Conservation (phyloP, 2,329 filamentous ascomycete species). For the Lojkania enalia region DNA sequence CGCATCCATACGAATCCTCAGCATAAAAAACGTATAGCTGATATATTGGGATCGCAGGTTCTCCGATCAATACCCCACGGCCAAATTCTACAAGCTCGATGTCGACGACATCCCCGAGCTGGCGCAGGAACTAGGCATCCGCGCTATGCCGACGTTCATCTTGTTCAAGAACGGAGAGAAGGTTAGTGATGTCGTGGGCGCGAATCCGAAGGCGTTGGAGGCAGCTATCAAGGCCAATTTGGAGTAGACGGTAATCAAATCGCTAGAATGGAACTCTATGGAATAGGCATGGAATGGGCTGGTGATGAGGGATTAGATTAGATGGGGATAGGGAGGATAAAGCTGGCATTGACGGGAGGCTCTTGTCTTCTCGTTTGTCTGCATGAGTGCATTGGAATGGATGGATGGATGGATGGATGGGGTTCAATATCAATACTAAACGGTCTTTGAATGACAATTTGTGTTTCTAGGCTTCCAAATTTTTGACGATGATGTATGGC, state of each 20-base stretch:
- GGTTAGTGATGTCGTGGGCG: slow-evolving; percentile 74
- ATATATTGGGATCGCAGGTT: slow-evolving; percentile 51
- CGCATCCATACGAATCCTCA: neutral
- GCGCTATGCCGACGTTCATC: slow-evolving; percentile 91
- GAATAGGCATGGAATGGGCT: neutral
- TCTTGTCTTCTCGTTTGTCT: no score
- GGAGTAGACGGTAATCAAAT: neutral
- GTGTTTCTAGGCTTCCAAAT: no score
- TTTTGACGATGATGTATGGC: no score
- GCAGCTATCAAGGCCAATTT: slow-evolving; percentile 48
- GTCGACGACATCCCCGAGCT: slow-evolving; percentile 80
- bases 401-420: neutral
- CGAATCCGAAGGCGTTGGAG: slow-evolving; percentile 72
- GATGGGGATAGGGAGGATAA: neutral
- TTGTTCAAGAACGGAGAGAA: slow-evolving; percentile 81
- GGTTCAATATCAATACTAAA: no score
- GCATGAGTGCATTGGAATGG: no score
- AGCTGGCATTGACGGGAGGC: no score
- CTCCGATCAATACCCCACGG: slow-evolving; percentile 61
- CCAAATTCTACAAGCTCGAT: slow-evolving; percentile 86
- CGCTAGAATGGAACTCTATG: no score
- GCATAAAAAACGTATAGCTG: no score
- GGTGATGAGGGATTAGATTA: neutral
- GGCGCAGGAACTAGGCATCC: slow-evolving; percentile 74
- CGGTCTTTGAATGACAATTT: no score